phyloP scores from a whole-genome alignment of 768 basidiomycete species.

The Solioccasus polychromus region DNA sequence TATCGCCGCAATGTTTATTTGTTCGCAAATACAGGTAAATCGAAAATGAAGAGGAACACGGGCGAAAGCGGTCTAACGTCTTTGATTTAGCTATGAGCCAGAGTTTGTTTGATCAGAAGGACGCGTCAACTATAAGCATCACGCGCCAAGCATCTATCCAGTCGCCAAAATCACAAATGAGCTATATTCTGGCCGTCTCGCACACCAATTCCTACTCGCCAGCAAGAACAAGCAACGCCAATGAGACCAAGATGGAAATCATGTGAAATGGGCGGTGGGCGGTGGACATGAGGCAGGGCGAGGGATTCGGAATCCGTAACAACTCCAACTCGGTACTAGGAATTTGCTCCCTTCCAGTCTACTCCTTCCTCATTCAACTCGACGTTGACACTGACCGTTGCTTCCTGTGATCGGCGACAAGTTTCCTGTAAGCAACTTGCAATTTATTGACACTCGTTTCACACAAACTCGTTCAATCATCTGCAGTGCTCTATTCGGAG shows the following conservation, averaged over 20 bases:
- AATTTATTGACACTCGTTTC: not conserved
- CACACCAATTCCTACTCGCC: too few species aligned
- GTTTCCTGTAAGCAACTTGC: constrained; percentile 6
- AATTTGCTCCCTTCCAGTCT: not conserved
- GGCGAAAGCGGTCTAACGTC: too few species aligned
- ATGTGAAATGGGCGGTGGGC: constrained; percentile 5
- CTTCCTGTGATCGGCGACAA: not conserved
- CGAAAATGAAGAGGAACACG: too few species aligned
- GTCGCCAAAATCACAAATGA: too few species aligned
- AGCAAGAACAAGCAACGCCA: not conserved
- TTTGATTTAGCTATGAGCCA: too few species aligned
- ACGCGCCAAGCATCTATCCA: too few species aligned
- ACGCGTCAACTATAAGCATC: too few species aligned
- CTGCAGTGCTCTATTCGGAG: not conserved
- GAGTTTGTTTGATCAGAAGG: too few species aligned
- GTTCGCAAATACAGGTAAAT: too few species aligned
- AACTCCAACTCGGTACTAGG: not conserved
- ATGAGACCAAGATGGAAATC: constrained; percentile 14
- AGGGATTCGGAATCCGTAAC: constrained; percentile 3
- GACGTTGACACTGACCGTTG: not conserved
- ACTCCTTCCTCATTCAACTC: not conserved
- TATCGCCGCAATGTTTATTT: too few species aligned
- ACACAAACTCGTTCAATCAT: not conserved
- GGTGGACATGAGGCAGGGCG: constrained; percentile 17
- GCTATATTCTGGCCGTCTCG: too few species aligned